phyloP scores from a whole-genome alignment of 305 asterid species.

The Fraxinus xanthoxyloides region DNA sequence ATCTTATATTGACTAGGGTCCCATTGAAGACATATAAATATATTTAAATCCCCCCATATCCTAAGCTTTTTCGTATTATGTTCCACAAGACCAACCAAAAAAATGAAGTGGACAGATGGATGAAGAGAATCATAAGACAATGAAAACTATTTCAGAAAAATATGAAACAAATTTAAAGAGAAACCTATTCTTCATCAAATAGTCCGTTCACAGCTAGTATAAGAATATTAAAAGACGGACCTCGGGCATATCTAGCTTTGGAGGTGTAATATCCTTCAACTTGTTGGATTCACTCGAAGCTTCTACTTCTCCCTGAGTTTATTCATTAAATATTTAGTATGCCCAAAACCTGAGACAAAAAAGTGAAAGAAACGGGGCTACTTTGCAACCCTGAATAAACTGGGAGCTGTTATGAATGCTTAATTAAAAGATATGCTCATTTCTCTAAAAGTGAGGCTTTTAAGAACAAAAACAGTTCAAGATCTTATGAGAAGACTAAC shows the following conservation, averaged over 20 bases:
- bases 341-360: slow-evolving; percentile 5
- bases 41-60: not conserved
- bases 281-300: slow-evolving; percentile 35
- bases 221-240: slow-evolving; percentile 34
- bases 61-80: not conserved
- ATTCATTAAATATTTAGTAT: slow-evolving; percentile 11
- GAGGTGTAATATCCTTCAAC: slow-evolving; percentile 33
- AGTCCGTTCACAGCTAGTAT: not conserved
- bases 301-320: slow-evolving; percentile 49
- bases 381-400: not conserved
- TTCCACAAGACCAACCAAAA: not conserved
- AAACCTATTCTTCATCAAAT: slow-evolving; percentile 8
- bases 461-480: not conserved
- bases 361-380: slow-evolving; percentile 6
- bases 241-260: slow-evolving; percentile 58
- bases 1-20: not conserved
- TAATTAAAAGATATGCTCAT: slow-evolving; percentile 1
- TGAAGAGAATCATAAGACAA: not conserved
- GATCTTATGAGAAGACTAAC: not conserved
- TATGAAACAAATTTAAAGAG: slow-evolving; percentile 12
- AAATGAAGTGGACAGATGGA: not conserved
- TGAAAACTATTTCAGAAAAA: slow-evolving; percentile 3
- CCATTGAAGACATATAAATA: not conserved
- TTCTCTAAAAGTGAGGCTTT: not conserved
- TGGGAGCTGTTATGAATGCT: not conserved